phyloP scores from a whole-genome alignment of 805 yeast species.

The Saccharomyces jurei region DNA sequence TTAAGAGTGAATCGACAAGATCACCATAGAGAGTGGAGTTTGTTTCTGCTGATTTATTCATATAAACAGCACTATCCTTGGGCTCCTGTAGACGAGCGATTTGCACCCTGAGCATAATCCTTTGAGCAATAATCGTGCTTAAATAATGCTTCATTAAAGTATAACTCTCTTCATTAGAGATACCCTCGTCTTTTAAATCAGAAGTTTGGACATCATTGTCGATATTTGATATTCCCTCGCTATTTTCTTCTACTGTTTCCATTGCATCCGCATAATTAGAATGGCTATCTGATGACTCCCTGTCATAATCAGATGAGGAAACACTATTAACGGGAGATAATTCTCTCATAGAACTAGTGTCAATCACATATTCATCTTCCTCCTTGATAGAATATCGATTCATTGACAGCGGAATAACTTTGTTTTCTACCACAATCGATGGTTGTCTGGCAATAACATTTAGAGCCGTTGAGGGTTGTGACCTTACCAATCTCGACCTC shows the following conservation, averaged over 20 bases:
- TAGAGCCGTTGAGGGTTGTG: conserved; percentile 21
- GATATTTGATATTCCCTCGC: conserved; percentile 13
- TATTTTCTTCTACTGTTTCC: conserved; percentile 3
- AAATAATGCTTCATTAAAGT: conserved; percentile 18
- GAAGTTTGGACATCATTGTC: conserved; percentile 6
- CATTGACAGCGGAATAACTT: conserved; percentile 28
- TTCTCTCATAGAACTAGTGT: conserved; percentile 10
- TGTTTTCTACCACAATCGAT: conserved; percentile 30
- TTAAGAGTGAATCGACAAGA: conserved; percentile 9
- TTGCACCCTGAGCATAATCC: conserved; percentile 24
- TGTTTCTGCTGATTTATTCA: not conserved
- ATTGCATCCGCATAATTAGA: conserved; percentile 1
- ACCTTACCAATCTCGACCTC: conserved; percentile 17
- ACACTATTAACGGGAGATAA: not conserved
- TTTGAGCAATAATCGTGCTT: conserved; percentile 19
- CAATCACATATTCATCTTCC: conserved; percentile 20
- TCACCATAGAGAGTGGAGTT: conserved; percentile 5
- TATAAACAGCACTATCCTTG: conserved; percentile 3
- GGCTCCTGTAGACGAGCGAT: conserved; percentile 18
- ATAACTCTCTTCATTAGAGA: conserved; percentile 2
- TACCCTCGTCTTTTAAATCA: not conserved
- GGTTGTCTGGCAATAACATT: conserved; percentile 27
- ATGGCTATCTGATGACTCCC: not conserved
- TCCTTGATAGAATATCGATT: conserved; percentile 23
- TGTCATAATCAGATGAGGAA: conserved; percentile 2